Conservation (phyloP, 192 early-diverging fungal genomes). For the Coemansia sp. region DNA sequence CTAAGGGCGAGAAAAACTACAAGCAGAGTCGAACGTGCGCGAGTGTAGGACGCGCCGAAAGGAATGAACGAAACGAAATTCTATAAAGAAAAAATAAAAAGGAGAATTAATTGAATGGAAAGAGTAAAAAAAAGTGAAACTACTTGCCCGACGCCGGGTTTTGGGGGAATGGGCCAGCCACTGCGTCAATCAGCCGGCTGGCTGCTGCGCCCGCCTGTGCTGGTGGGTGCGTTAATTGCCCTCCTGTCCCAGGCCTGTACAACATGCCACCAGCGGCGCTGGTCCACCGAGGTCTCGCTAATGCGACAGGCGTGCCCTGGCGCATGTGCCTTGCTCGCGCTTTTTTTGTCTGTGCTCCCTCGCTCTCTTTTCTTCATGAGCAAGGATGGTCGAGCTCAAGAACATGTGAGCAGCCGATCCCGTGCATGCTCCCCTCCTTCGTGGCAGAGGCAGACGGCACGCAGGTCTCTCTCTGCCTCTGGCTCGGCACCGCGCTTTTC, state of each 20-base stretch:
- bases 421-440: constrained; percentile 4
- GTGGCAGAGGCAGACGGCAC: background rate
- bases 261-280: background rate
- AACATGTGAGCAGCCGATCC: constrained; percentile 4
- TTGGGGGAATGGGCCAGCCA: constrained; percentile 1
- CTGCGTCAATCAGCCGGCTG: constrained; percentile 2
- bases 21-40: background rate
- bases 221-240: background rate
- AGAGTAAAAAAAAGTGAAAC: constrained; percentile 6
- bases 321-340: background rate
- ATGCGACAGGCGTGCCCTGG: background rate
- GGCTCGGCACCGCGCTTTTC: background rate
- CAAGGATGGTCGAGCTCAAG: background rate
- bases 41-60: background rate
- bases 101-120: background rate
- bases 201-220: constrained; percentile 4
- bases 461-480: background rate
- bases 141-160: background rate
- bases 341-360: background rate
- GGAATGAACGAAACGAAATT: background rate
- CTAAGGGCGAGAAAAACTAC: constrained; percentile 1
- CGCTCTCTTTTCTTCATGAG: background rate
- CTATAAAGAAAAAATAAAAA: constrained; percentile 8
- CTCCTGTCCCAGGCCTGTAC: background rate
- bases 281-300: background rate